Conservation (phyloP, 257 asterid genomes). For the Pogostemon cablin region DNA sequence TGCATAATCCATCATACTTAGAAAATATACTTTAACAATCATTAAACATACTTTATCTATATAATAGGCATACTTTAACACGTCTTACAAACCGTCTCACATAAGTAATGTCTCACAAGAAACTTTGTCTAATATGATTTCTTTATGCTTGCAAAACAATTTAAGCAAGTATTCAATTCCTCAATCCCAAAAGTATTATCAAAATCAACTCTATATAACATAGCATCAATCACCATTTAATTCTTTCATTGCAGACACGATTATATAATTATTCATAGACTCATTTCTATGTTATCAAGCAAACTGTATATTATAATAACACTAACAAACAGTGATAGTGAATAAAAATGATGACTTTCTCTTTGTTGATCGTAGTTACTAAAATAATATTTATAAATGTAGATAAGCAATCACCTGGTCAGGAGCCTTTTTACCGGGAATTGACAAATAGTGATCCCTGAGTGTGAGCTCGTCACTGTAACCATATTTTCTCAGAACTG, state of each 20-base stretch:
- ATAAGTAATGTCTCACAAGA: too few species aligned
- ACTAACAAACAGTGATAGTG: background rate
- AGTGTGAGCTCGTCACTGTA: conserved; percentile 82
- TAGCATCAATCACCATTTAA: background rate
- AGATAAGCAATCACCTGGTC: conserved; percentile 76
- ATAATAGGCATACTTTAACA: too few species aligned
- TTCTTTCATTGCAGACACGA: background rate
- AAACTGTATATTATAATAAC: background rate
- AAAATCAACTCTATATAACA: background rate
- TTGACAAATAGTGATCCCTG: conserved; percentile 65
- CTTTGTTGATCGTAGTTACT: conserved; percentile 1
- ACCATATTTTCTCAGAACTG: conserved; percentile 88
- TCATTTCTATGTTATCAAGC: conserved; percentile 10
- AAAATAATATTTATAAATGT: conserved; percentile 16
- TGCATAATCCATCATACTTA: too few species aligned
- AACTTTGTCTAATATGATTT: too few species aligned
- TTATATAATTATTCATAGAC: conserved; percentile 1
- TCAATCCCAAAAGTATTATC: conserved; percentile 9
- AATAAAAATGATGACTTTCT: conserved; percentile 12
- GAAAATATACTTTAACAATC: too few species aligned
- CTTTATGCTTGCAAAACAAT: background rate
- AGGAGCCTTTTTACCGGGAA: conserved; percentile 75
- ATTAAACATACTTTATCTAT: too few species aligned
- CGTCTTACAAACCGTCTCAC: too few species aligned
- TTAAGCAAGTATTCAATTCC: conserved; percentile 19